These are phyloP conservation scores for Aphanomyces astaci DNA, from an alignment of 352 stramenopile genomes.

Conservation along the genomic window DNA sequence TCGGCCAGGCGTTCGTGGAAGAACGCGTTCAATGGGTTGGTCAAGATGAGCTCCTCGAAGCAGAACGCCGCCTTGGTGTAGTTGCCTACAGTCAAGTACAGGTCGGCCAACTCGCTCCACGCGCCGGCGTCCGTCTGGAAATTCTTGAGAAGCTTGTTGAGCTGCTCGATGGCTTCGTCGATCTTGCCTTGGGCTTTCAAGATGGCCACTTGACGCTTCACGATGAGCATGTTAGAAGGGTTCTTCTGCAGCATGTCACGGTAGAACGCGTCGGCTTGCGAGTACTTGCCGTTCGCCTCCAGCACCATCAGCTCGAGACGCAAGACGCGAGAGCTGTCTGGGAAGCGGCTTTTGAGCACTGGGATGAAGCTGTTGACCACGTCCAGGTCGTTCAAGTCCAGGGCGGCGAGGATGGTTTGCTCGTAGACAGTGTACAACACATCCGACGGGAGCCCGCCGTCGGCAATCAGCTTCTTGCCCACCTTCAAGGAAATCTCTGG, in stretches of 20 bases:
- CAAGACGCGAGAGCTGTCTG: constrained; percentile 47
- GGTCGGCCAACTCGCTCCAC: constrained; percentile 55
- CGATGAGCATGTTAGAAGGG: constrained; percentile 46
- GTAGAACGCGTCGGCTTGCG: constrained; percentile 50
- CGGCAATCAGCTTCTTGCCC: constrained; percentile 39
- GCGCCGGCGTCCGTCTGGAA: constrained; percentile 50
- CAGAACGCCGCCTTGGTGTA: constrained; percentile 60
- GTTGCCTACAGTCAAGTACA: constrained; percentile 41
- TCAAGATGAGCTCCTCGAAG: constrained; percentile 63
- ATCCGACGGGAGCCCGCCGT: constrained; percentile 39
- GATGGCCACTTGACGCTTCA: constrained; percentile 58
- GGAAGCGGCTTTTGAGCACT: constrained; percentile 48
- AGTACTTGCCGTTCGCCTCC: constrained; percentile 47
- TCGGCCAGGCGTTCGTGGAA: constrained; percentile 54
- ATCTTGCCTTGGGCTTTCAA: constrained; percentile 60
- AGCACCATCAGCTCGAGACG: constrained; percentile 52
- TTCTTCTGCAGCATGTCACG: constrained; percentile 48
- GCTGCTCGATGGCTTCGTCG: constrained; percentile 38
- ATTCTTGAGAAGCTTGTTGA: constrained; percentile 51
- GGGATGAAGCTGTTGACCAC: constrained; percentile 32
- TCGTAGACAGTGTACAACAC: constrained; percentile 59
- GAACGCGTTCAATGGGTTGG: constrained; percentile 61
- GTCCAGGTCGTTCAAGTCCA: constrained; percentile 55
- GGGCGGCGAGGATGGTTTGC: constrained; percentile 50
- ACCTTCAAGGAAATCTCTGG: constrained; percentile 34